A percentile compares a stretch with the other conserved stretches of the same genome.
phyloP scores from a whole-genome alignment of 1,284 basidiomycete genomes.

The Pyrrhoderma lamaoense region DNA sequence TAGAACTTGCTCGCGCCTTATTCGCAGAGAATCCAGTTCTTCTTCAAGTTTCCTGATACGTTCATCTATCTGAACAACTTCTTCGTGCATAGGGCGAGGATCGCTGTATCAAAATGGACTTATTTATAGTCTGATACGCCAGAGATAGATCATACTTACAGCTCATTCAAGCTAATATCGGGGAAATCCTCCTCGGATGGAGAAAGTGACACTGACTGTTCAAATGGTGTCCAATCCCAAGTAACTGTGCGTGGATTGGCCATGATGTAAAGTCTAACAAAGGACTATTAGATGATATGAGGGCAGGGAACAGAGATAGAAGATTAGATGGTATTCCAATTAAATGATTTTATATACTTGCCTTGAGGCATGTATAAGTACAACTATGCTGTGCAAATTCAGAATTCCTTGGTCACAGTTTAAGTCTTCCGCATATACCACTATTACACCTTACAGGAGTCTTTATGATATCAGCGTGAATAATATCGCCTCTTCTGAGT shows the following conservation, averaged over 20 bases:
- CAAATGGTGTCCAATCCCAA: conserved; percentile 17
- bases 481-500: no score
- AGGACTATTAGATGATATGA: no score
- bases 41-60: conserved; percentile 25
- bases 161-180: not conserved
- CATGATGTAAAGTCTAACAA: no score
- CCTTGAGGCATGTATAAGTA: conserved; percentile 12
- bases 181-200: conserved; percentile 3
- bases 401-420: not conserved
- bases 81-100: conserved; percentile 23
- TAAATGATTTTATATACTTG: no score
- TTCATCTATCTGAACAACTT: conserved; percentile 26
- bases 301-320: no score
- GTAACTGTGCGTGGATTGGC: not conserved
- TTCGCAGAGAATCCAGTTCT: conserved; percentile 22
- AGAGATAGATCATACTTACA: conserved; percentile 3
- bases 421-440: not conserved
- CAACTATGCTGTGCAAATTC: not conserved
- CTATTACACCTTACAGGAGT: not conserved
- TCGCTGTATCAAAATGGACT: conserved; percentile 13
- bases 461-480: no score
- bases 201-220: conserved; percentile 4
- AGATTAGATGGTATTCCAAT: no score
- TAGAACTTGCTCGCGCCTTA: conserved; percentile 23
- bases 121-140: not conserved